Evolutionary conservation across 2,329 filamentous ascomycete species (phyloP).

Genomic region (Aspergillus pseudoglaucus): DNA sequence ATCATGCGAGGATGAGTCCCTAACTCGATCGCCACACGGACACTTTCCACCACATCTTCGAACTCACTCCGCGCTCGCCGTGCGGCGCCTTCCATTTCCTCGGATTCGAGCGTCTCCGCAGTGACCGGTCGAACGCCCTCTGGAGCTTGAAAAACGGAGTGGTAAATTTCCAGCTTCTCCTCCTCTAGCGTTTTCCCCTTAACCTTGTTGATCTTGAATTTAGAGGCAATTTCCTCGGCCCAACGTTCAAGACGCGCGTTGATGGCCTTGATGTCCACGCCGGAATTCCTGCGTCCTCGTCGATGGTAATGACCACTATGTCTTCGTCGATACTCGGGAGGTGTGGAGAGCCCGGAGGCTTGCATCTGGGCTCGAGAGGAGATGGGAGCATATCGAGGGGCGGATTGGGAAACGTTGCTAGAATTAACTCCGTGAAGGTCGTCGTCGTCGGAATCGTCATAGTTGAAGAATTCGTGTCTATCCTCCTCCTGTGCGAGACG

Average conservation of each 20-base stretch:
- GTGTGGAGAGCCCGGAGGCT: conserved; percentile 32
- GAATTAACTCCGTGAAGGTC: conserved; percentile 47
- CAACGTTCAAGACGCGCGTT: conserved; percentile 91
- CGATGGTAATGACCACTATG: conserved; percentile 41
- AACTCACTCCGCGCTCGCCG: conserved; percentile 75
- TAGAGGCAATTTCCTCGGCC: conserved; percentile 96
- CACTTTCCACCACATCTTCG: conserved; percentile 80
- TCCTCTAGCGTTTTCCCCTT: conserved; percentile 70
- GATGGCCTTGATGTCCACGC: conserved; percentile 96
- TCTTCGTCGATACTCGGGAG: conserved; percentile 41
- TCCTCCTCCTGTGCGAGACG: conserved; percentile 74
- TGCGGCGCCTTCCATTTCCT: conserved; percentile 48
- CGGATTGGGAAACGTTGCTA: conserved; percentile 49
- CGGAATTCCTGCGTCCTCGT: conserved; percentile 65
- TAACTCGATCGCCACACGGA: conserved; percentile 81
- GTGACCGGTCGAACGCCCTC: conserved; percentile 78
- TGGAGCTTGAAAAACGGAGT: conserved; percentile 91
- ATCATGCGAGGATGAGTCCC: conserved; percentile 94
- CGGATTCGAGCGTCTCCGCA: conserved; percentile 61
- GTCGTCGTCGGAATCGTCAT: conserved; percentile 66
- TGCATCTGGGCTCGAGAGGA: conserved; percentile 47
- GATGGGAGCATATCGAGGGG: conserved; percentile 59
- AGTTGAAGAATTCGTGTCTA: conserved; percentile 23
- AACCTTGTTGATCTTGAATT: conserved; percentile 81
- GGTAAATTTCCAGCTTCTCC: conserved; percentile 87